These are phyloP conservation scores for Macrophomina phaseolina DNA, from an alignment of 2,329 filamentous ascomycete species.

Conservation along the genomic window DNA sequence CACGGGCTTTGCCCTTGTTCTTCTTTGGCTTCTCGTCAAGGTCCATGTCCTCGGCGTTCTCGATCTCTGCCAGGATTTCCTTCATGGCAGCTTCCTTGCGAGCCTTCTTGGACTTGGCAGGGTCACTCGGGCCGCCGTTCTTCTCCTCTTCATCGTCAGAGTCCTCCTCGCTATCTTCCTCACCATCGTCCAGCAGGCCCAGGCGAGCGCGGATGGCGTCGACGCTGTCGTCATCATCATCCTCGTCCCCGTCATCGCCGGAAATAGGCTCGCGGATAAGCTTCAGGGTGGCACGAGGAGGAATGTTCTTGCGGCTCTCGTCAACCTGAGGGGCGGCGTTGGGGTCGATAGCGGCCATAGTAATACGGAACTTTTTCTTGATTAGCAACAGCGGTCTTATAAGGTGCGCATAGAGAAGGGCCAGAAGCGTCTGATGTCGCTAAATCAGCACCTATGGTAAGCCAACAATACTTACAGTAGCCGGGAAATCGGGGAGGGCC, in stretches of 20 bases:
- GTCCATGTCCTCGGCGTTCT: constrained; percentile 78
- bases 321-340: constrained; percentile 65
- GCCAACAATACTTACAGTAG: constrained; percentile 69
- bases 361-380: constrained; percentile 80
- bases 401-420: constrained; percentile 21
- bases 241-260: constrained; percentile 65
- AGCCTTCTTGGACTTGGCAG: constrained; percentile 85
- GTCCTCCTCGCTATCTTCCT: constrained; percentile 44
- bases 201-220: constrained; percentile 48
- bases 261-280: constrained; percentile 75
- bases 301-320: constrained; percentile 44
- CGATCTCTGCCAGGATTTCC: constrained; percentile 73
- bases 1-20: constrained; percentile 64
- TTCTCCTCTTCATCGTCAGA: constrained; percentile 66
- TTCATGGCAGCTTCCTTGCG: constrained; percentile 77
- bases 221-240: constrained; percentile 59
- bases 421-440: background rate
- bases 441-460: background rate
- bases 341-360: constrained; percentile 97
- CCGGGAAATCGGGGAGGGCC: constrained; percentile 77
- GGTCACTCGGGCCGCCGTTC: constrained; percentile 91
- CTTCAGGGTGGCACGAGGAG: constrained; percentile 83
- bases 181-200: constrained; percentile 44
- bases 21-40: constrained; percentile 65
- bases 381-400: constrained; percentile 31